Evolutionary conservation across 129 eudicot species (phyloP).

Genomic region (Rutidosis leptorrhynchoides): DNA sequence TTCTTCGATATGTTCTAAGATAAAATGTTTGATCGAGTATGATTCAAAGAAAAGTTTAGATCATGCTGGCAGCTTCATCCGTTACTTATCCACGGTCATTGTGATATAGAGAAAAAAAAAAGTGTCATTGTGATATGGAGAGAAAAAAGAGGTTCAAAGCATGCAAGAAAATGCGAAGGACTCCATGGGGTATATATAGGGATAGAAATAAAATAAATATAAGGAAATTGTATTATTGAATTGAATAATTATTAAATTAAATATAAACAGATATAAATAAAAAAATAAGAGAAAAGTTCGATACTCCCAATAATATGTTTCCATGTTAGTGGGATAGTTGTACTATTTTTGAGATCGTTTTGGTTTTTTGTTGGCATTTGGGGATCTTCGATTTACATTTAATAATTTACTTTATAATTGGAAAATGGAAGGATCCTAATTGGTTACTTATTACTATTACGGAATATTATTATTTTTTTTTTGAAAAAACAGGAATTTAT

Average conservation of each 20-base stretch:
- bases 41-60: slow-evolving; percentile 6
- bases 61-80: slow-evolving; percentile 40
- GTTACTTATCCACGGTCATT: slow-evolving; percentile 41
- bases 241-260: slow-evolving; percentile 9
- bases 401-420: too few relatives aligned
- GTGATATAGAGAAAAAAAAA: slow-evolving; percentile 11
- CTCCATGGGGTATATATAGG: slow-evolving; percentile 44
- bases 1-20: not conserved
- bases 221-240: not conserved
- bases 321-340: slow-evolving; percentile 42
- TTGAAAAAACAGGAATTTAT: too few relatives aligned
- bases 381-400: slow-evolving; percentile 32
- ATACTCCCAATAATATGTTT: slow-evolving; percentile 31
- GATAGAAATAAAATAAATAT: not conserved
- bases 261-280: not conserved
- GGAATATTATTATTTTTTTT: too few relatives aligned
- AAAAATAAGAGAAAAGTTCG: slow-evolving; percentile 14
- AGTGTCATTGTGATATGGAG: slow-evolving; percentile 11
- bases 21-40: too few relatives aligned
- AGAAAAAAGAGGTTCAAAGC: slow-evolving; percentile 21
- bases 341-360: slow-evolving; percentile 31
- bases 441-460: too few relatives aligned
- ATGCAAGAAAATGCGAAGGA: slow-evolving; percentile 24
- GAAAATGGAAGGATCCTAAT: too few relatives aligned
- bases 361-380: slow-evolving; percentile 41